phyloP scores from a whole-genome alignment of 805 yeast genomes.

The Cyberlindnera galapagoensis region DNA sequence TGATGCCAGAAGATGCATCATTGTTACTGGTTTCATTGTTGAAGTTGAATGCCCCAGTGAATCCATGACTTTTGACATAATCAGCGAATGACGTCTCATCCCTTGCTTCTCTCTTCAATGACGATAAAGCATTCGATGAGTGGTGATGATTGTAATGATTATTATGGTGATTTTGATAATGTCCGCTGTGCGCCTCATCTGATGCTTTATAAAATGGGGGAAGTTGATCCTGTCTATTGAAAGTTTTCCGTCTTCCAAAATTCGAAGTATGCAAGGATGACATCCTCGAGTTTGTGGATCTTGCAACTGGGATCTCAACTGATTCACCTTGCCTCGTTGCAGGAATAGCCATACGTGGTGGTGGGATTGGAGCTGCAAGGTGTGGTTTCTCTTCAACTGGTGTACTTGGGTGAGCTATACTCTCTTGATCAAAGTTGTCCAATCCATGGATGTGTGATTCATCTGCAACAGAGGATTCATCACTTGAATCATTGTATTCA shows the following conservation, averaged over 20 bases:
- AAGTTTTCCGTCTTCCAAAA: conserved; percentile 20
- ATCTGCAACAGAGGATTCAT: conserved; percentile 42
- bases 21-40: conserved; percentile 13
- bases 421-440: conserved; percentile 19
- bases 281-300: conserved; percentile 21
- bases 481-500: conserved; percentile 69
- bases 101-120: conserved; percentile 4
- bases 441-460: conserved; percentile 21
- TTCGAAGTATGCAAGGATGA: conserved; percentile 21
- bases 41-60: conserved; percentile 18
- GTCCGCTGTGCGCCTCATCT: conserved; percentile 1
- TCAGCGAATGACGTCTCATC: conserved; percentile 22
- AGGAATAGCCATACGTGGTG: conserved; percentile 75
- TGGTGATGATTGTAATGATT: conserved; percentile 2
- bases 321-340: conserved; percentile 77
- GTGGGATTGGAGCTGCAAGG: conserved; percentile 43
- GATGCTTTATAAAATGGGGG: conserved; percentile 9
- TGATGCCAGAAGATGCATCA: conserved; percentile 2
- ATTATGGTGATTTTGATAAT: neutral
- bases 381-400: conserved; percentile 16
- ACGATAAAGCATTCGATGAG: neutral
- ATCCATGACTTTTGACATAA: conserved; percentile 18
- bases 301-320: conserved; percentile 53
- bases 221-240: conserved; percentile 13
- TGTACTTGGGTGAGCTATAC: conserved; percentile 10